A percentile compares a stretch with the other conserved stretches of the same genome.
Evolutionary conservation across 2,329 filamentous ascomycete genomes (phyloP).

Genomic region (Hyphodiscus sp.): DNA sequence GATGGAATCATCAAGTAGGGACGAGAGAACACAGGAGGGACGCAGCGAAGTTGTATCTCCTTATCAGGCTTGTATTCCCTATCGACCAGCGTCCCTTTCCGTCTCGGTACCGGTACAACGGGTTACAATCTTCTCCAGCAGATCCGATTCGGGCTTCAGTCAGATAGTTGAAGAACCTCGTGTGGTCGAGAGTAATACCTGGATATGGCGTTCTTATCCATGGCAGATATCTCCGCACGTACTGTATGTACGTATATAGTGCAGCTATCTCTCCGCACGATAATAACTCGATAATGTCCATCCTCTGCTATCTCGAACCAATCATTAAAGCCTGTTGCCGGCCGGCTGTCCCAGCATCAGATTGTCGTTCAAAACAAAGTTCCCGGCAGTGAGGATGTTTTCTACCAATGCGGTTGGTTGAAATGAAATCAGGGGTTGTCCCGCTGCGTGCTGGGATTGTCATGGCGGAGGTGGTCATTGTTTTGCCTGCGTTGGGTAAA

Average conservation of each 20-base stretch:
- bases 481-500: background rate
- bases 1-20: background rate
- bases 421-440: background rate
- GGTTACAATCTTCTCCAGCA: background rate
- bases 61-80: background rate
- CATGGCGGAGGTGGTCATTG: background rate
- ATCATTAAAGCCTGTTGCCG: background rate
- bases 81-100: background rate
- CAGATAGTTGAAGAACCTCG: background rate
- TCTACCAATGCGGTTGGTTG: background rate
- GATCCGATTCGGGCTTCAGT: too few relatives aligned
- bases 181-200: background rate
- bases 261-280: background rate
- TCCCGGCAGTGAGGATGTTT: background rate
- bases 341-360: background rate
- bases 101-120: background rate
- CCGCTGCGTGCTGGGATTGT: background rate
- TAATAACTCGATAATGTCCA: background rate
- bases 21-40: background rate
- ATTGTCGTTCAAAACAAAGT: background rate
- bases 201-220: too few relatives aligned
- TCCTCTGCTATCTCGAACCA: background rate
- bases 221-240: too few relatives aligned
- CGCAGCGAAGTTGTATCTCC: background rate
- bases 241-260: too few relatives aligned